Evolutionary conservation across 2,329 filamentous ascomycete species (phyloP), one percentile per base, ranked within the genome.

Genomic region (Colletotrichum kahawae): DNA sequence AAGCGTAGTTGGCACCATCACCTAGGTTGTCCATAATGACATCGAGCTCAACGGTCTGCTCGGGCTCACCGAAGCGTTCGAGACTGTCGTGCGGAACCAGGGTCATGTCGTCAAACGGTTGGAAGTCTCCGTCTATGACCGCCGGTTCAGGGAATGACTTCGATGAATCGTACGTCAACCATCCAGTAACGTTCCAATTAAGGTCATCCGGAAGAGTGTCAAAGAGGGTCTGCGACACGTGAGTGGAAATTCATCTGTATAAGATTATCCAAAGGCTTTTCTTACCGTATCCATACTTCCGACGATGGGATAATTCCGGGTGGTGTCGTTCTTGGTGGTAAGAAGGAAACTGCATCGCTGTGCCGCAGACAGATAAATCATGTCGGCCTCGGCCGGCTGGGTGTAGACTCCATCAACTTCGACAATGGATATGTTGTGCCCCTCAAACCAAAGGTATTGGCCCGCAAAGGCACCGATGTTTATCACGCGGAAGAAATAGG

Each of bases 341-440:
- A 93, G 74, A 29, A 93, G 83, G 78, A 93, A 89, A 80, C 90
- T 90, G 79, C 87, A 91, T 64, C 94, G 89, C 82, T 95, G 94
- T 0, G 92, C 94, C 13, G 92, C 89, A 14, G 91, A 86, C 9
- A 95, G 79, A 77, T 95, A 95, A 13, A 95, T 87, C 86, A 90
- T 90, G 24, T 90, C 86, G 1, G 92, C 90, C 75, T 90, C 89
- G 0, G 88, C 84, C 1, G 88, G 87, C 74, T 94, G 87, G 1
- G 89, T 92, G 78, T 93, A 95, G 13, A 95, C 87, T 7, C 93
- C 94, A 80, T 95, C 93, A 1, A 95, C 90, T 82, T 95, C 93
- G 34, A 95, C 89, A 70, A 95, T 92, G 31, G 87, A 89, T 84
- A 95, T 91, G 34, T 90, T 92, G 78, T 93, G 91, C n/a, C 88